Base-by-base conservation (phyloP, 345 rosid genomes). In the Dovyalis caffra region DNA sequence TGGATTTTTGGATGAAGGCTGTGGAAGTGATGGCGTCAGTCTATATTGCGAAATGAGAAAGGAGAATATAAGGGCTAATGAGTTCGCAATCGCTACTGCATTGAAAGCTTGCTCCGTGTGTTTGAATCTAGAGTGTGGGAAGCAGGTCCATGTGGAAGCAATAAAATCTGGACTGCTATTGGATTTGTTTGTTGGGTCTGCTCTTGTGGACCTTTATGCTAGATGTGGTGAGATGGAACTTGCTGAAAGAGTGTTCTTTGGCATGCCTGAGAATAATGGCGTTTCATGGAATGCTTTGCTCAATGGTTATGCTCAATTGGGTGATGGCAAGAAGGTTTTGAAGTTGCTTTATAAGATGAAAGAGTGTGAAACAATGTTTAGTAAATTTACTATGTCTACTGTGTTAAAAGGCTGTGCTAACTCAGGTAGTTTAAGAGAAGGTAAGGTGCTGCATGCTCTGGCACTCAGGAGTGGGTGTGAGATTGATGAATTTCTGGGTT, bases 221-320 rank as follows among this genome's bases (percentile, higher is more conserved):
- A 88, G 85, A 68, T 82, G 83, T 49, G 72, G 85, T 10, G 69
- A 78, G 66, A 63, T 88, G 51, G 87, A 83, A 51, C 71, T 80
- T 28, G 88, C 91, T 11, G 76, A 72, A 6, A 74, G 76, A 62
- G 80, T 83, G 47, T 84, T 86, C 56, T 56, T 58, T 69, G 49
- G 37, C 79, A 74, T 83, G 85, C 79, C 82, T 5, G 66, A 72
- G 84, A 73, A 77, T 79, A 85, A 85, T 77, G 83, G 51, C 9
- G 83, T 86, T 62, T 73, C 80, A 23, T 85, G 86, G 89, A 83
- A 82, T 80, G 78, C 80, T 5, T 43, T 86, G 81, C 83, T 86
- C 66, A 76, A 85, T 75, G 87, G 88, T 34, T 86, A 83, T 78
- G 80, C 74, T 68, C 75, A 77, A 65, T 43, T 40, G 51, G 88